Conservation (phyloP, 305 asterid genomes). For the Fraxinus greggii region DNA sequence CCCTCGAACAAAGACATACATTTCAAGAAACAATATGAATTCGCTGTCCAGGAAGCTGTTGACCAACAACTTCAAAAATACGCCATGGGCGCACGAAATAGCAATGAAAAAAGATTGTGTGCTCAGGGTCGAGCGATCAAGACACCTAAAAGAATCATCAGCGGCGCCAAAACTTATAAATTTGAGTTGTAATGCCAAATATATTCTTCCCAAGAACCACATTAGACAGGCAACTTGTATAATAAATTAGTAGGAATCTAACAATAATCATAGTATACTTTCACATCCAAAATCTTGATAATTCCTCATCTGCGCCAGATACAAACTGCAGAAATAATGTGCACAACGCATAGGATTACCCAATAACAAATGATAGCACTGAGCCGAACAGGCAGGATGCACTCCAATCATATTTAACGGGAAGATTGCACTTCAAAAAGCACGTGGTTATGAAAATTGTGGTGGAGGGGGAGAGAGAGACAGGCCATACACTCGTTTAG, state of each 20-base stretch:
- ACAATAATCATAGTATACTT: neutral
- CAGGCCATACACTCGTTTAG: neutral
- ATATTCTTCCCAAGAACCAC: neutral
- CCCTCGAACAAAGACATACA: neutral
- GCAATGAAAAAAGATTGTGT: too few relatives aligned
- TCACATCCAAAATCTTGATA: neutral
- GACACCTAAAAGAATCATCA: neutral
- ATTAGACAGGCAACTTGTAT: neutral
- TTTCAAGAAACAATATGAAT: neutral
- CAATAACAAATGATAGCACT: neutral
- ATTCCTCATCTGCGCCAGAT: neutral
- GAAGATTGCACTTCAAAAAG: neutral
- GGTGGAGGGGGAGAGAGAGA: neutral
- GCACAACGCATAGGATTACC: neutral
- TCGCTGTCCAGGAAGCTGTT: neutral
- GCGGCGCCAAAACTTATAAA: neutral
- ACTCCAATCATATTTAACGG: neutral
- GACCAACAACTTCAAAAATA: neutral
- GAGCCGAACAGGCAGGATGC: neutral
- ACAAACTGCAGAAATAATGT: neutral
- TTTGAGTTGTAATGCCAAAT: neutral
- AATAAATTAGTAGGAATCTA: neutral
- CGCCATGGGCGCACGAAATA: too few relatives aligned
- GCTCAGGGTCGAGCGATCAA: too few relatives aligned
- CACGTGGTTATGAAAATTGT: neutral